Percentiles rank a stretch among this genome's conserved stretches.
phyloP scores from a whole-genome alignment of 257 asterid species.

The Anisodus tanguticus region DNA sequence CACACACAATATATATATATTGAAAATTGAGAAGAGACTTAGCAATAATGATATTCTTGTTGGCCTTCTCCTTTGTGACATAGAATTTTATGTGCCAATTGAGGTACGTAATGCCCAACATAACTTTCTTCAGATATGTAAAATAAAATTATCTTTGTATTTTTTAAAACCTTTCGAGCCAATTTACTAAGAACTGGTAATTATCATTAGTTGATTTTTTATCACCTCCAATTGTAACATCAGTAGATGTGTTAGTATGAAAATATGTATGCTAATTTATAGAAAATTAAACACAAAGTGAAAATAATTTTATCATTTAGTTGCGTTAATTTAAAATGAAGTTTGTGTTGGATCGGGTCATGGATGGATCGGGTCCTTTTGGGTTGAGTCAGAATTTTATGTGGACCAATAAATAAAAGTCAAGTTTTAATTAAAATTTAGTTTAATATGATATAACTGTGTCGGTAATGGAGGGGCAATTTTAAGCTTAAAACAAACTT shows the following conservation, averaged over 20 bases:
- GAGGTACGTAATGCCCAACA: slow-evolving; percentile 84
- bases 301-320: too few relatives aligned
- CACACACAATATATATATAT: neutral
- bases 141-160: slow-evolving; percentile 49
- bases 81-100: slow-evolving; percentile 66
- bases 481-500: too few relatives aligned
- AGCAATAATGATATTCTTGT: slow-evolving; percentile 61
- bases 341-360: too few relatives aligned
- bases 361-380: too few relatives aligned
- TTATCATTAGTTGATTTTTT: slow-evolving; percentile 60
- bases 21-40: slow-evolving; percentile 31
- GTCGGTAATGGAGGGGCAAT: too few relatives aligned
- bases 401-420: too few relatives aligned
- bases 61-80: slow-evolving; percentile 52
- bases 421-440: too few relatives aligned
- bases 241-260: slow-evolving; percentile 70
- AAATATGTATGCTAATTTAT: slow-evolving; percentile 32
- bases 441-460: too few relatives aligned
- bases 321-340: too few relatives aligned
- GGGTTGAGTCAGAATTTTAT: too few relatives aligned
- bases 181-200: slow-evolving; percentile 58
- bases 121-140: slow-evolving; percentile 77
- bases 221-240: slow-evolving; percentile 53
- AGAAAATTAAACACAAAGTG: too few relatives aligned
- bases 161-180: slow-evolving; percentile 78